Conservation (phyloP, 768 basidiomycete genomes). For the Pleurotus djamor region DNA sequence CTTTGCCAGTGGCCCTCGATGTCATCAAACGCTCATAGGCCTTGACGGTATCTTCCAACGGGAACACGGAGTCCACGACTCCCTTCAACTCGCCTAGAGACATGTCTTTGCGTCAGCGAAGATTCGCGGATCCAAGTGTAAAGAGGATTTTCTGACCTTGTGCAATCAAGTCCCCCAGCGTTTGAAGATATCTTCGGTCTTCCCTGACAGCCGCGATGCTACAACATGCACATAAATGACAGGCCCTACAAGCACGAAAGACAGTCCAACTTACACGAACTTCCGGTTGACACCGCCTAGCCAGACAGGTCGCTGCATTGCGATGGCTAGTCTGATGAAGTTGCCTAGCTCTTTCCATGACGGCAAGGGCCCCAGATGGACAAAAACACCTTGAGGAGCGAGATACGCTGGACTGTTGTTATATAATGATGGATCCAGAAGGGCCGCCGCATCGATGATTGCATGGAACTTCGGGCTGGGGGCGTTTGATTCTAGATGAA, state of each 20-base stretch:
- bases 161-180: slow-evolving; percentile 4
- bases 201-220: slow-evolving; percentile 9
- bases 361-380: slow-evolving; percentile 38
- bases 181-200: slow-evolving; percentile 5
- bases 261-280: slow-evolving; percentile 29
- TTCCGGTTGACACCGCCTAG: slow-evolving; percentile 39
- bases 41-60: slow-evolving; percentile 33
- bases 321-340: slow-evolving; percentile 19
- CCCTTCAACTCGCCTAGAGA: slow-evolving; percentile 38
- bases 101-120: background rate
- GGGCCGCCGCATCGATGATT: slow-evolving; percentile 59
- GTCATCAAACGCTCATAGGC: slow-evolving; percentile 53
- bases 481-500: slow-evolving; percentile 40
- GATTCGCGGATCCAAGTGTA: too few species aligned
- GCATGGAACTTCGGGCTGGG: slow-evolving; percentile 53
- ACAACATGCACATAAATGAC: background rate
- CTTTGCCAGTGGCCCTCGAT: slow-evolving; percentile 48
- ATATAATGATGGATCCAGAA: slow-evolving; percentile 47
- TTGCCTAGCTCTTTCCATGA: slow-evolving; percentile 16
- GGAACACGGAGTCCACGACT: slow-evolving; percentile 43
- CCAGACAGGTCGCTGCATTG: slow-evolving; percentile 28
- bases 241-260: background rate
- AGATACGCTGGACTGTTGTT: slow-evolving; percentile 48
- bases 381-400: slow-evolving; percentile 47
- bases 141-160: too few species aligned